These are phyloP conservation scores for Termitomyces sp. DNA, from an alignment of 768 basidiomycete species.

Conservation along the genomic window DNA sequence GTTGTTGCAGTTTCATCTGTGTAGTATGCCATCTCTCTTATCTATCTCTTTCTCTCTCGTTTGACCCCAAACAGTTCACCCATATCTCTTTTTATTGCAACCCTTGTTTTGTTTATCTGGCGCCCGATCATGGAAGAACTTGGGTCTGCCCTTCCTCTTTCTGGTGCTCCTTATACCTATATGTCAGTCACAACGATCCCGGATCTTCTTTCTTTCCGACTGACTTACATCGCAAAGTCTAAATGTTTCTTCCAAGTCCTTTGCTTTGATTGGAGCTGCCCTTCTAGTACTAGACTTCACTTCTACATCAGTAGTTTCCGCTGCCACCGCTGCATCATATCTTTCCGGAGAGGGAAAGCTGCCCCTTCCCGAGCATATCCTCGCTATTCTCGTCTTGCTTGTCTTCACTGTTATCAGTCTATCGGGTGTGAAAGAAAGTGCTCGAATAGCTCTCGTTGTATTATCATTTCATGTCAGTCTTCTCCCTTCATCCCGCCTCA, in stretches of 20 bases:
- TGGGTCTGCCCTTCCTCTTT: slow-evolving; percentile 61
- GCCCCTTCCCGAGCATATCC: slow-evolving; percentile 50
- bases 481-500: neutral
- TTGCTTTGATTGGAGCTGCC: slow-evolving; percentile 61
- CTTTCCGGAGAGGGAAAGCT: slow-evolving; percentile 56
- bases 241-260: slow-evolving; percentile 55
- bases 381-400: slow-evolving; percentile 46
- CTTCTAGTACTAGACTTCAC: slow-evolving; percentile 68
- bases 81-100: slow-evolving; percentile 59
- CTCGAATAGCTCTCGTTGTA: slow-evolving; percentile 51
- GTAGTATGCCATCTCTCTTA: slow-evolving; percentile 38
- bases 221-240: slow-evolving; percentile 28
- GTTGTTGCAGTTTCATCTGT: slow-evolving; percentile 55
- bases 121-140: slow-evolving; percentile 72
- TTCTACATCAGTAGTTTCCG: slow-evolving; percentile 65
- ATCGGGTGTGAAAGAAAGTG: slow-evolving; percentile 56
- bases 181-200: slow-evolving; percentile 31
- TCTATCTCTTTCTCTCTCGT: neutral
- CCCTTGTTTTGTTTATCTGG: slow-evolving; percentile 61
- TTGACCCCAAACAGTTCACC: slow-evolving; percentile 46
- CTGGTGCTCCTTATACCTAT: slow-evolving; percentile 69
- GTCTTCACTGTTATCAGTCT: slow-evolving; percentile 52
- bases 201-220: neutral
- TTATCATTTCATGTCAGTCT: slow-evolving; percentile 52
- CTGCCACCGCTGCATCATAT: slow-evolving; percentile 65